Percentiles rank a stretch among this genome's conserved stretches.
Evolutionary conservation across 768 basidiomycete species (phyloP).

Genomic region (Mycena sanguinolenta): DNA sequence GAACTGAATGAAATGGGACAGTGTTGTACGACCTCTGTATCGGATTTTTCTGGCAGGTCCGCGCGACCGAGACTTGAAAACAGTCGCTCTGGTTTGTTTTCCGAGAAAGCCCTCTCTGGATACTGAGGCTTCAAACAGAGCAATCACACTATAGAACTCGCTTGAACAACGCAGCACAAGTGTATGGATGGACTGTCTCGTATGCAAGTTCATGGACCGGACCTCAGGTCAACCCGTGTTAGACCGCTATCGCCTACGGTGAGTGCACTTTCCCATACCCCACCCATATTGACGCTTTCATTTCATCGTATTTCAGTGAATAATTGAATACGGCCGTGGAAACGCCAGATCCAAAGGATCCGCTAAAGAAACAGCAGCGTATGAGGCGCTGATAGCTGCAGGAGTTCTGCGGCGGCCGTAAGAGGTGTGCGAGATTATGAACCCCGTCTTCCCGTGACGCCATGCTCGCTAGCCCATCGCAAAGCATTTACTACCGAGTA

Average conservation of each 20-base stretch:
- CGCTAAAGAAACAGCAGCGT: conserved; percentile 46
- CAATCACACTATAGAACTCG: background rate
- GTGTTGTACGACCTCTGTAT: too few species aligned
- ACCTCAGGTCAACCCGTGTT: background rate
- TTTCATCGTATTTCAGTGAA: conserved; percentile 3
- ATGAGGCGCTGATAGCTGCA: conserved; percentile 25
- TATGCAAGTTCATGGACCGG: background rate
- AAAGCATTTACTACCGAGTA: too few species aligned
- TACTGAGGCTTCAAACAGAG: background rate
- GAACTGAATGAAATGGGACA: too few species aligned
- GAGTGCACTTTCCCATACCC: background rate
- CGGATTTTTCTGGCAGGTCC: too few species aligned
- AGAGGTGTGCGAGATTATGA: too few species aligned
- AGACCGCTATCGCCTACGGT: background rate
- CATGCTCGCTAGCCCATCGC: too few species aligned
- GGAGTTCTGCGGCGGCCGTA: background rate
- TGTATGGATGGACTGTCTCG: background rate
- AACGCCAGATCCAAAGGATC: conserved; percentile 23
- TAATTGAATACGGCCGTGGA: conserved; percentile 42
- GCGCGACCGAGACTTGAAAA: too few species aligned
- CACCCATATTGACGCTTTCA: background rate
- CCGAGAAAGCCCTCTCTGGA: too few species aligned
- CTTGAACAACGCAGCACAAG: background rate
- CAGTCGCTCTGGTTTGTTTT: too few species aligned
- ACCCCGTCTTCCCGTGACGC: too few species aligned